Conservation (phyloP, 305 asterid species). For the Fraxinus angustifolia region DNA sequence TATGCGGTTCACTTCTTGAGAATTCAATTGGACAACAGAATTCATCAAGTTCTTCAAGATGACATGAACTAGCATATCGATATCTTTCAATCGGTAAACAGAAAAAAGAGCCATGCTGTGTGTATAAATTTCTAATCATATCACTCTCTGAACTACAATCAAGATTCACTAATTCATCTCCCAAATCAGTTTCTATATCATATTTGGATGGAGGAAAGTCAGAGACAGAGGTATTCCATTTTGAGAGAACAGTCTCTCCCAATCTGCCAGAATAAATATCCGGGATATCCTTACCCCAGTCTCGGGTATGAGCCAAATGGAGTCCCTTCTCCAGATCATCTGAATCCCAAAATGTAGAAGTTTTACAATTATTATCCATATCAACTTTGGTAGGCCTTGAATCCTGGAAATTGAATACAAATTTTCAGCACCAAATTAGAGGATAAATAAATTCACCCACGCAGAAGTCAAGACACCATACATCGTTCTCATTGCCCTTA, state of each 20-base stretch:
- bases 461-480: conserved; percentile 34
- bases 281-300: conserved; percentile 34
- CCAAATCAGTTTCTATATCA: conserved; percentile 26
- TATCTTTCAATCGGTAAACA: conserved; percentile 31
- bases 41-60: conserved; percentile 35
- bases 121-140: conserved; percentile 20
- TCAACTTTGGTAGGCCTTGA: conserved; percentile 29
- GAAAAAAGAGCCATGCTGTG: conserved; percentile 34
- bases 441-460: conserved; percentile 5
- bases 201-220: conserved; percentile 22
- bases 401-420: conserved; percentile 30
- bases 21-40: conserved; percentile 28
- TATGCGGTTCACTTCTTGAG: conserved; percentile 34
- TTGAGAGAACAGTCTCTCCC: conserved; percentile 31
- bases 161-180: conserved; percentile 25
- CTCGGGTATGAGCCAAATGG: conserved; percentile 28
- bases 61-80: conserved; percentile 27
- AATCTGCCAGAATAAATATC: conserved; percentile 27
- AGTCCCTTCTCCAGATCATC: conserved; percentile 35
- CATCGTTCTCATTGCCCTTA: conserved; percentile 36
- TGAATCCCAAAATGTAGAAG: conserved; percentile 29
- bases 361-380: conserved; percentile 27
- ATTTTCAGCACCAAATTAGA: conserved; percentile 1
- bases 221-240: conserved; percentile 23
- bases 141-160: conserved; percentile 24